These are phyloP conservation scores for Candida boidinii DNA, from an alignment of 805 yeast genomes.

Conservation along the genomic window DNA sequence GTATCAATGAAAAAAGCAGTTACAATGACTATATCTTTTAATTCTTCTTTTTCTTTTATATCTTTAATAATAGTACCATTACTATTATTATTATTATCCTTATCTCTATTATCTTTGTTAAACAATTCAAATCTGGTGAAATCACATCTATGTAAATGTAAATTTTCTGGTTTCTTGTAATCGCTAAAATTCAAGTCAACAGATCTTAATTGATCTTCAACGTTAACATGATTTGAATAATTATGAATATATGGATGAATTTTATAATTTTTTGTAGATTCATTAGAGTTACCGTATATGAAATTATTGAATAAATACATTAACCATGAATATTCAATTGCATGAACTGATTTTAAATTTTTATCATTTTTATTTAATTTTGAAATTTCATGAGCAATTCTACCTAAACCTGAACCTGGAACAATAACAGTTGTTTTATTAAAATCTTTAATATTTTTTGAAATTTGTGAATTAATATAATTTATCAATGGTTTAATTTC, in stretches of 20 bases:
- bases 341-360: conserved; percentile 55
- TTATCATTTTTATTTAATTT: conserved; percentile 20
- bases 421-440: conserved; percentile 46
- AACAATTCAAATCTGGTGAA: conserved; percentile 46
- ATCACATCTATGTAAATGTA: conserved; percentile 49
- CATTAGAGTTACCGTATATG: conserved; percentile 28
- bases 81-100: background rate
- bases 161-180: conserved; percentile 38
- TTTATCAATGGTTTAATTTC: conserved; percentile 47
- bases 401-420: conserved; percentile 87
- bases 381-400: conserved; percentile 61
- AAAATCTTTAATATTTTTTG: conserved; percentile 19
- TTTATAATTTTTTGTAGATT: conserved; percentile 8
- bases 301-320: conserved; percentile 68
- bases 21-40: conserved; percentile 49
- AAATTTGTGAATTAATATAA: conserved; percentile 40
- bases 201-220: conserved; percentile 41
- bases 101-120: conserved; percentile 15
- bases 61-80: too few species aligned
- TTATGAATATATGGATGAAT: conserved; percentile 52
- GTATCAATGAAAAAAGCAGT: conserved; percentile 84
- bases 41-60: conserved; percentile 24
- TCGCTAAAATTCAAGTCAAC: too few species aligned
- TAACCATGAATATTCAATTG: conserved; percentile 67
- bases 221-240: conserved; percentile 53